phyloP scores from a whole-genome alignment of 805 yeast species.

The Millerago galiae region DNA sequence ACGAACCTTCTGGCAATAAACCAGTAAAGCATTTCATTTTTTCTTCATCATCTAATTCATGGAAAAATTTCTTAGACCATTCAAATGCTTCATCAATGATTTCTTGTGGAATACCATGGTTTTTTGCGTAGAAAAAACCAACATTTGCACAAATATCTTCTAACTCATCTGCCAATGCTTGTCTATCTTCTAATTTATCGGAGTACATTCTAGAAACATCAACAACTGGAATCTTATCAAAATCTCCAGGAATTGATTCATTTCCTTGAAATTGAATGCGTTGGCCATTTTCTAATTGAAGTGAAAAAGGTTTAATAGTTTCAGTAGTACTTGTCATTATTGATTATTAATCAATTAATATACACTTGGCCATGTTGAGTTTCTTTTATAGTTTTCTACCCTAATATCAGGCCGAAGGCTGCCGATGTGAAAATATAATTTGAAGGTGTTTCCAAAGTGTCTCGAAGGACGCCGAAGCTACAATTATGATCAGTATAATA shows the following conservation, averaged over 20 bases:
- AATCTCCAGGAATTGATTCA: neutral
- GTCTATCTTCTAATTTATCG: slow-evolving; percentile 9
- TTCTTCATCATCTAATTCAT: slow-evolving; percentile 18
- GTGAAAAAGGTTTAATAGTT: neutral
- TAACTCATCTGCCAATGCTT: slow-evolving; percentile 17
- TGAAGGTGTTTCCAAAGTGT: too few relatives aligned
- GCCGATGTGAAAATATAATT: too few relatives aligned
- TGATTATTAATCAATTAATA: too few relatives aligned
- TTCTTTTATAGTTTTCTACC: too few relatives aligned
- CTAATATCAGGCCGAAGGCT: too few relatives aligned
- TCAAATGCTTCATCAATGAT: slow-evolving; percentile 18
- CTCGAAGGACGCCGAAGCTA: too few relatives aligned
- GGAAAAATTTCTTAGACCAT: slow-evolving; percentile 23
- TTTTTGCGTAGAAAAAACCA: slow-evolving; percentile 27
- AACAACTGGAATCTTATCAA: neutral
- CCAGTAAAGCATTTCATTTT: slow-evolving; percentile 24
- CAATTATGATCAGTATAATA: too few relatives aligned
- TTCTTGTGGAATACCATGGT: slow-evolving; percentile 25
- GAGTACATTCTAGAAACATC: neutral
- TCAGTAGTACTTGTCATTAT: neutral
- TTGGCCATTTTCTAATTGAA: neutral
- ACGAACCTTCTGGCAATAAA: slow-evolving; percentile 17
- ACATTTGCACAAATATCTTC: slow-evolving; percentile 20
- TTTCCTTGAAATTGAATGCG: neutral
- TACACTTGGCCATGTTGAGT: too few relatives aligned